Evolutionary conservation across 2,329 filamentous ascomycete genomes (phyloP).

Genomic region (Harringtonia lauricola): DNA sequence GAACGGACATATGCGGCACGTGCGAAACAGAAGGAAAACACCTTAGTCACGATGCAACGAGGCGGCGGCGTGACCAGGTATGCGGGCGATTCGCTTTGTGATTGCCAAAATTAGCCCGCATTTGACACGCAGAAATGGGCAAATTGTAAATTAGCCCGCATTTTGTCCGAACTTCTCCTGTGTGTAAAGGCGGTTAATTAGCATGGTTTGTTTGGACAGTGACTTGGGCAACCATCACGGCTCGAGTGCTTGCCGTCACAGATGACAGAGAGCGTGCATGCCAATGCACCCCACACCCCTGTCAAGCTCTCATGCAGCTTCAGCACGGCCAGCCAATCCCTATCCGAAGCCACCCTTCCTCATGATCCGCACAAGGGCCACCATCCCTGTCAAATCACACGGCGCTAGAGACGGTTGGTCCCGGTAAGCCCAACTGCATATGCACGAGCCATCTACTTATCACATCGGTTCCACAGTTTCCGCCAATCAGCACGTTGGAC

Average conservation of each 20-base stretch:
- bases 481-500: slow-evolving; percentile 23
- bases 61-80: no score
- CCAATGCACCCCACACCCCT: background rate
- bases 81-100: background rate
- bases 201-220: background rate
- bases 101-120: slow-evolving; percentile 14
- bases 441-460: slow-evolving; percentile 33
- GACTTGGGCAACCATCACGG: background rate
- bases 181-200: slow-evolving; percentile 2
- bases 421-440: slow-evolving; percentile 32
- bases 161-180: background rate
- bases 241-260: no score
- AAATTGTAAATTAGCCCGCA: slow-evolving; percentile 14
- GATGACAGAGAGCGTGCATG: no score
- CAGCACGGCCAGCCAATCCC: slow-evolving; percentile 2
- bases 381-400: slow-evolving; percentile 13
- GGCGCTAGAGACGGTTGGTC: slow-evolving; percentile 15
- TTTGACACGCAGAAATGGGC: slow-evolving; percentile 6
- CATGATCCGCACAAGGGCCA: background rate
- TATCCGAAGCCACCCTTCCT: slow-evolving; percentile 1
- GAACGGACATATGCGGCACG: background rate
- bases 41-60: background rate
- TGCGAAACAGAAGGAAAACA: background rate
- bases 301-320: background rate
- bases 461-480: slow-evolving; percentile 22